These are phyloP conservation scores for Lentinus polychrous DNA, from an alignment of 1,284 basidiomycete species.

Conservation along the genomic window DNA sequence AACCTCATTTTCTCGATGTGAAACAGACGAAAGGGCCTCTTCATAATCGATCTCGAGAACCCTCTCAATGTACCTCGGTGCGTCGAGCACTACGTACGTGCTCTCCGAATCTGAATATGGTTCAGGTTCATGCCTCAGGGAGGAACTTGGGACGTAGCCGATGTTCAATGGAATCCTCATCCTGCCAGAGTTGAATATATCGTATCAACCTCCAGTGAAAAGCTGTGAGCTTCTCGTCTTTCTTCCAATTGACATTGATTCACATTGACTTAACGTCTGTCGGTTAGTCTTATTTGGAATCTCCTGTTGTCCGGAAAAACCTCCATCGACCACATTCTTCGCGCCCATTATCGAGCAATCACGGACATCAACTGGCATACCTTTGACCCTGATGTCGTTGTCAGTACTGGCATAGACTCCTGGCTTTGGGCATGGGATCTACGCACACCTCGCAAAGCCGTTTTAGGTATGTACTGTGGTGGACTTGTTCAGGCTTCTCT, in stretches of 20 bases:
- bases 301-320: slow-evolving; percentile 64
- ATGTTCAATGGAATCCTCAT: slow-evolving; percentile 97
- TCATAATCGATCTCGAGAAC: slow-evolving; percentile 90
- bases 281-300: slow-evolving; percentile 85
- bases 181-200: slow-evolving; percentile 81
- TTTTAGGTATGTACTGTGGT: slow-evolving; percentile 59
- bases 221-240: slow-evolving; percentile 50
- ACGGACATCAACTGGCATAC: slow-evolving; percentile 97
- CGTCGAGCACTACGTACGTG: slow-evolving; percentile 26
- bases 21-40: slow-evolving; percentile 84
- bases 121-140: slow-evolving; percentile 82
- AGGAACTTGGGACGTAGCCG: slow-evolving; percentile 95
- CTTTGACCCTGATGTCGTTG: slow-evolving; percentile 69
- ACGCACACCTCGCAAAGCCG: slow-evolving; percentile 50
- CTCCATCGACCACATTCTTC: slow-evolving; percentile 74
- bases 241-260: neutral
- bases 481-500: no score
- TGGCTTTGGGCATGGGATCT: slow-evolving; percentile 91
- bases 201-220: slow-evolving; percentile 92
- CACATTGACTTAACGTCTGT: neutral
- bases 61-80: slow-evolving; percentile 83
- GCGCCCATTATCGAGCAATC: slow-evolving; percentile 86
- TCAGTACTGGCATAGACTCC: slow-evolving; percentile 73
- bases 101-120: slow-evolving; percentile 57
- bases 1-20: neutral